Percentiles rank a stretch among this genome's conserved stretches.
phyloP scores from a whole-genome alignment of 805 yeast species.

The Zygoascus biomembranicola region DNA sequence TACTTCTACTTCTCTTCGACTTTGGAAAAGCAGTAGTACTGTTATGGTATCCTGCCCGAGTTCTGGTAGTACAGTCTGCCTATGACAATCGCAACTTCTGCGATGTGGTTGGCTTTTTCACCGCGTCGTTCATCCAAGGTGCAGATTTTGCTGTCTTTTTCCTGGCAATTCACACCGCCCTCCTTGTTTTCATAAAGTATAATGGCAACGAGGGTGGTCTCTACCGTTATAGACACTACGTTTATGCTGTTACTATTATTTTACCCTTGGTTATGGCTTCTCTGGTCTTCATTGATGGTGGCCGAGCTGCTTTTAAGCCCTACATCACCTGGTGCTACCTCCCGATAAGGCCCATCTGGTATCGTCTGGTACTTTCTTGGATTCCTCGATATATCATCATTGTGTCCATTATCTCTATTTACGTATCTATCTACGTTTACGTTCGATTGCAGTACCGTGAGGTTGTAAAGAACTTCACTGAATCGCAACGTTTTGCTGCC shows the following conservation, averaged over 20 bases:
- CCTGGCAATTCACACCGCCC: conserved; percentile 75
- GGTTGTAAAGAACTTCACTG: conserved; percentile 22
- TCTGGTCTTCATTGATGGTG: conserved; percentile 52
- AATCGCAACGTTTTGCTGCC: conserved; percentile 17
- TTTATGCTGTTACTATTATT: conserved; percentile 50
- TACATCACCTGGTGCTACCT: conserved; percentile 68
- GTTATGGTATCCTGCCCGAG: conserved; percentile 59
- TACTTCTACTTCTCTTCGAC: conserved; percentile 63
- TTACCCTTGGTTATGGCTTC: conserved; percentile 64
- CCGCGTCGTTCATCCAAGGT: conserved; percentile 74
- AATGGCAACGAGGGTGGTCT: conserved; percentile 66
- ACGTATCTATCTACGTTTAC: conserved; percentile 62
- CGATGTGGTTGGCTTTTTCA: conserved; percentile 69
- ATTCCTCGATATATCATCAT: conserved; percentile 67
- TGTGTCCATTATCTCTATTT: conserved; percentile 52
- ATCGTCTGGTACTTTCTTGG: conserved; percentile 68
- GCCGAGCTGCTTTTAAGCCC: conserved; percentile 46
- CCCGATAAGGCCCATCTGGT: conserved; percentile 67
- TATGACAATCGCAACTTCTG: conserved; percentile 46
- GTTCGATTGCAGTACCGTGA: conserved; percentile 36
- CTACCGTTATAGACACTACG: conserved; percentile 45
- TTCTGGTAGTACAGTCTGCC: conserved; percentile 35
- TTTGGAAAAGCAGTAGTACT: conserved; percentile 63
- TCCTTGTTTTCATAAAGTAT: conserved; percentile 51
- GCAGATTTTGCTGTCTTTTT: conserved; percentile 76